A percentile compares a stretch with the other conserved stretches of the same genome.
Evolutionary conservation across 768 basidiomycete species (phyloP).

Genomic region (Mycena filopes): DNA sequence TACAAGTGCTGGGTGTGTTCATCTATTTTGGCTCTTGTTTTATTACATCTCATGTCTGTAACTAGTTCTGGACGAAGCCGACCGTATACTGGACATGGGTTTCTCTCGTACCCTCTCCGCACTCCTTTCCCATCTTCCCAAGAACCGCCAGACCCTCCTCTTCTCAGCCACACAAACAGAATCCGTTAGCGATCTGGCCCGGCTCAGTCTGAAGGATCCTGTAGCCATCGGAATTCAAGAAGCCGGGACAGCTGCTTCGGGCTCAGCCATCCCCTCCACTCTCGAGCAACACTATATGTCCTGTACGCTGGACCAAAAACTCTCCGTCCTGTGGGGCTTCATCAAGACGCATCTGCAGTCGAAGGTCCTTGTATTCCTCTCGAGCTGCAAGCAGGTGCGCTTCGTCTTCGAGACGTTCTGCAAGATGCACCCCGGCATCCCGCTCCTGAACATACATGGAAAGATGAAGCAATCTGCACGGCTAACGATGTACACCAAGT

Average conservation of each 20-base stretch:
- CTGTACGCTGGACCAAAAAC: conserved; percentile 85
- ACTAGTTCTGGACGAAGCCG: conserved; percentile 94
- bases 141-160: conserved; percentile 91
- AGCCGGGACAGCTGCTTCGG: conserved; percentile 52
- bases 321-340: conserved; percentile 93
- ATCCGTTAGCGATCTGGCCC: conserved; percentile 87
- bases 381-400: conserved; percentile 96
- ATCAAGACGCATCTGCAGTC: conserved; percentile 92
- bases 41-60: conserved; percentile 12
- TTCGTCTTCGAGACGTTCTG: conserved; percentile 97
- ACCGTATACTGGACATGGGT: conserved; percentile 96
- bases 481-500: conserved; percentile 84
- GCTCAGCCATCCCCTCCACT: conserved; percentile 70
- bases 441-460: conserved; percentile 94
- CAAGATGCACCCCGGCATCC: conserved; percentile 93
- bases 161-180: conserved; percentile 98
- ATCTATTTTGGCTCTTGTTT: neutral
- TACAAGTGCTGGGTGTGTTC: conserved; percentile 87
- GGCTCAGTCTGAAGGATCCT: conserved; percentile 88
- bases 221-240: conserved; percentile 74
- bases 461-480: conserved; percentile 96
- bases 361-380: conserved; percentile 94
- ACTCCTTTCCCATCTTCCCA: conserved; percentile 90
- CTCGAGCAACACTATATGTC: conserved; percentile 93
- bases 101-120: conserved; percentile 91